These are phyloP conservation scores for thale cress (Arabidopsis thaliana) DNA, from an alignment of 345 rosid genomes.

Conservation along the genomic window DNA sequence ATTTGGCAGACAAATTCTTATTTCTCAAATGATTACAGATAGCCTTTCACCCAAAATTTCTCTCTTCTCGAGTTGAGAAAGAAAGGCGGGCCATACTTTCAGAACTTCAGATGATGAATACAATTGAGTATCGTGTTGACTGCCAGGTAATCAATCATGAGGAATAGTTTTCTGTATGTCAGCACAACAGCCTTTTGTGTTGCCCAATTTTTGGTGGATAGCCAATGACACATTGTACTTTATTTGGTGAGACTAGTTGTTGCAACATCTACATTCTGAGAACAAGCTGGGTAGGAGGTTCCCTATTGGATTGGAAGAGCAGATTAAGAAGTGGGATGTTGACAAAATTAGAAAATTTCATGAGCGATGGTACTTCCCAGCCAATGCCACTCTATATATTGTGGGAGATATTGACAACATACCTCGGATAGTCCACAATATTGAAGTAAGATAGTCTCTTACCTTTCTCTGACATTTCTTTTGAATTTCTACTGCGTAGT, in stretches of 20 bases:
- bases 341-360: slow-evolving; percentile 98
- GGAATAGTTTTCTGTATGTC: slow-evolving; percentile 38
- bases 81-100: slow-evolving; percentile 99
- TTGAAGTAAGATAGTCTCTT: slow-evolving; percentile 68
- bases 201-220: slow-evolving; percentile 20
- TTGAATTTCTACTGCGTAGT: slow-evolving; percentile 16
- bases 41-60: slow-evolving; percentile 94
- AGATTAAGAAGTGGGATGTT: slow-evolving; percentile 99
- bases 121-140: slow-evolving; percentile 99
- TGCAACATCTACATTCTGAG: slow-evolving; percentile 98
- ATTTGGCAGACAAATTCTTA: slow-evolving; percentile 15
- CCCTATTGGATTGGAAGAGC: slow-evolving; percentile 98
- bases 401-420: slow-evolving; percentile 92
- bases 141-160: slow-evolving; percentile 71
- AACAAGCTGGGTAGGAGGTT: slow-evolving; percentile 97
- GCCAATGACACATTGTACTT: slow-evolving; percentile 18
- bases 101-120: slow-evolving; percentile 99
- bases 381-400: slow-evolving; percentile 92
- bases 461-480: slow-evolving; percentile 20
- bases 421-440: slow-evolving; percentile 66
- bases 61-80: slow-evolving; percentile 94
- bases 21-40: slow-evolving; percentile 57
- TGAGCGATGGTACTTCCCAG: slow-evolving; percentile 99
- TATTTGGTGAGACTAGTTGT: slow-evolving; percentile 59
- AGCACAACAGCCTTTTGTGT: slow-evolving; percentile 25